Percentiles rank a stretch among this genome's conserved stretches.
Evolutionary conservation across 2,329 filamentous ascomycete species (phyloP).

Genomic region (Curvularia spicifera): DNA sequence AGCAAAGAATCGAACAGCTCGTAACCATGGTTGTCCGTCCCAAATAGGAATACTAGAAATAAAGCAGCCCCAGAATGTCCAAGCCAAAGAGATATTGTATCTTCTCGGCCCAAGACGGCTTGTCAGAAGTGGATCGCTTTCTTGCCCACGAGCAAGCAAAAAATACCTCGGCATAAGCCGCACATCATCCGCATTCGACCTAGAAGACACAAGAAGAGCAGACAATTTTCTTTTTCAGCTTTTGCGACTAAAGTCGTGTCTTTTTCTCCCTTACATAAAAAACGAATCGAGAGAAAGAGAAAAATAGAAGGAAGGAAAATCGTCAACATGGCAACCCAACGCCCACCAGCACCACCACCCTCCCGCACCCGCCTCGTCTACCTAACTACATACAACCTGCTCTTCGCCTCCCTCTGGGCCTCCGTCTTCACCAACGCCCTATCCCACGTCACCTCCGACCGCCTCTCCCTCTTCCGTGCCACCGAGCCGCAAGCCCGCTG

Average conservation of each 20-base stretch:
- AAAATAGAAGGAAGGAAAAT: not conserved
- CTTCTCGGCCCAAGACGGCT: not conserved
- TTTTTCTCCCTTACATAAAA: not conserved
- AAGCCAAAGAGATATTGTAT: not conserved
- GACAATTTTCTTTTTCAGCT: not conserved
- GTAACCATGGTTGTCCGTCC: not conserved
- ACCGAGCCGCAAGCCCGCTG: slow-evolving; percentile 26
- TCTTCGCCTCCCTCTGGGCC: slow-evolving; percentile 30
- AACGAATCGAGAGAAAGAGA: too few species aligned
- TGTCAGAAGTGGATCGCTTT: not conserved
- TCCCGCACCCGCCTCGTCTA: slow-evolving; percentile 20
- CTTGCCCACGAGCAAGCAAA: not conserved
- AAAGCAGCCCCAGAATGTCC: not conserved
- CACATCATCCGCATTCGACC: slow-evolving; percentile 7
- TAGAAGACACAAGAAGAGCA: slow-evolving; percentile 3
- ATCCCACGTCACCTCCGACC: not conserved
- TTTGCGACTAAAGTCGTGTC: not conserved
- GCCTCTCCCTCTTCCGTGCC: slow-evolving; percentile 17
- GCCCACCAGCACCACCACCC: not conserved
- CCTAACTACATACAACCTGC: slow-evolving; percentile 31
- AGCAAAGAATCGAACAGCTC: not conserved
- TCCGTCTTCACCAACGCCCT: slow-evolving; percentile 18
- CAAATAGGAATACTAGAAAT: not conserved
- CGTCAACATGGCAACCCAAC: not conserved
- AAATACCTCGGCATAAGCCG: slow-evolving; percentile 15